Evolutionary conservation across 139 green algal species (phyloP).

Genomic region (Medakamo hakoo): DNA sequence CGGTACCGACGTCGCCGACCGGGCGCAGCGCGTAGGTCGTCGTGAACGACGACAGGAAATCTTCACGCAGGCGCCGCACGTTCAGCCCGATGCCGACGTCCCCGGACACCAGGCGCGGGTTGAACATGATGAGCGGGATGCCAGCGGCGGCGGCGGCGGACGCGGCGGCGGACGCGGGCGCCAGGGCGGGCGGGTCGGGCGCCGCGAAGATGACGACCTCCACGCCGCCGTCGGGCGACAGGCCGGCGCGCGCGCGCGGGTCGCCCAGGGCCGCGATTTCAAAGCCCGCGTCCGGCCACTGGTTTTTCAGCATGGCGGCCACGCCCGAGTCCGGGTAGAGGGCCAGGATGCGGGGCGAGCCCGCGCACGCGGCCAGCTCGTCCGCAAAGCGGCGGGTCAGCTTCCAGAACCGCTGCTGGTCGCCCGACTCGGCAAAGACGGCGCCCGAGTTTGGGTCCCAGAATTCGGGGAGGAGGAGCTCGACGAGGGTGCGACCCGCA

Average conservation of each 20-base stretch:
- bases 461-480: constrained; percentile 83
- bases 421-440: constrained; percentile 69
- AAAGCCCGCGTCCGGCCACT: constrained; percentile 49
- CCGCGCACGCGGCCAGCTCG: constrained; percentile 18
- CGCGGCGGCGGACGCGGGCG: background rate
- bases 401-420: constrained; percentile 70
- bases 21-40: constrained; percentile 78
- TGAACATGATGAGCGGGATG: constrained; percentile 70
- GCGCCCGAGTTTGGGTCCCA: constrained; percentile 62
- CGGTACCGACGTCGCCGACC: constrained; percentile 47
- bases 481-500: constrained; percentile 31
- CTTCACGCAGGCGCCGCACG: constrained; percentile 54
- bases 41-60: constrained; percentile 64
- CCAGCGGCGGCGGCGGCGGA: background rate
- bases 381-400: constrained; percentile 57
- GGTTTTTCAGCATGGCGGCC: constrained; percentile 75
- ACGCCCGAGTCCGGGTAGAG: constrained; percentile 85
- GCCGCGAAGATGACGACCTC: constrained; percentile 71
- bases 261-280: constrained; percentile 54
- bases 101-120: constrained; percentile 72
- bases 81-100: constrained; percentile 91
- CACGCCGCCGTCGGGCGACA: constrained; percentile 34
- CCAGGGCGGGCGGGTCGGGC: constrained; percentile 46
- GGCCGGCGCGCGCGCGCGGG: constrained; percentile 16
- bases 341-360: constrained; percentile 5